Evolutionary conservation across 1,284 basidiomycete species (phyloP), one percentile per base, ranked within the genome.

Genomic region (Pseudozyma sp.): DNA sequence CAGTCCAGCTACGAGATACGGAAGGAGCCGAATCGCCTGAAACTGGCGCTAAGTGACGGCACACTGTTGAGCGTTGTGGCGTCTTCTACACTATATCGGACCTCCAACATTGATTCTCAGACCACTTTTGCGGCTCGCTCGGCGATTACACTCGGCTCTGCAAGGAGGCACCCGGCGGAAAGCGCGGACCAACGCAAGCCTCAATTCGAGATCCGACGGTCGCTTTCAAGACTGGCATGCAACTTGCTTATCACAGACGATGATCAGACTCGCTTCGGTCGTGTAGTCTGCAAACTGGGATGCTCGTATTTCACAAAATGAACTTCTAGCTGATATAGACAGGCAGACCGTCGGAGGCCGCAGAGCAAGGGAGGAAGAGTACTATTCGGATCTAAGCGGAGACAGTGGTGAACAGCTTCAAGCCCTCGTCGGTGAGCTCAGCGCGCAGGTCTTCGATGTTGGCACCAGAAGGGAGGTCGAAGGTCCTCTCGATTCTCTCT

Each of bases 331-430:
- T 24, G 24, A 24, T 24, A 24, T 1, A 24, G 24, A 24, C 24
- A 24, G 24, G 24, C 24, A 24, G 2, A 24, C 24, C 24, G 24
- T 24, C 24, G 24, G 51, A 62, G 34, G 51, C 39, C 7, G 17
- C 17, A 31, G 17, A 31, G 7, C 17, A 9, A 14, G 40, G 7
- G 40, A 19, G 19, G 16, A 44, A 43, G 13, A 13, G 24, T 10
- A 9, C 16, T 14, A 14, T 19, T 8, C 4, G 7, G 24, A n/a
- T 11, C 42, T 55, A 68, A 44, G 66, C 66, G 31, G 54, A 53
- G 51, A 65, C 68, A 29, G 69, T 63, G 31, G 69, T 72, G 56
- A 72, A 75, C 19, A 75, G 68, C 57, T 67, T 64, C 39, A 75
- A 57, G 4, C 72, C 72, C 1, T 70, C 49, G 24, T 75, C 64